Conservation (phyloP, 2,329 filamentous ascomycete genomes). For the Aplosporella prunicola region DNA sequence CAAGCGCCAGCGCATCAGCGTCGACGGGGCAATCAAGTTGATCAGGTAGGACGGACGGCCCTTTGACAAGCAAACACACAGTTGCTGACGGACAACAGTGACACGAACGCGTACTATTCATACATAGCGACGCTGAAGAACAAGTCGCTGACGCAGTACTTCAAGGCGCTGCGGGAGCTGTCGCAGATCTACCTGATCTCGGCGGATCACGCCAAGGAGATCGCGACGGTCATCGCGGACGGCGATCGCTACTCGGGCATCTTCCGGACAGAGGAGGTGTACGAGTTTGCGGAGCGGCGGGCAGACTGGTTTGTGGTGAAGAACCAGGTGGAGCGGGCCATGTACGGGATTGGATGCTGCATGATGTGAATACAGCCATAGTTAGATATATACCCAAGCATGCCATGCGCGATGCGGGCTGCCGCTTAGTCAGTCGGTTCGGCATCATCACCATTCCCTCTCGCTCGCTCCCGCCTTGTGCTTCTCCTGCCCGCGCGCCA, state of each 20-base stretch:
- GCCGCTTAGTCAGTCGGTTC: conserved; percentile 4
- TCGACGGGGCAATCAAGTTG: conserved; percentile 79
- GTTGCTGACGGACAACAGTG: conserved; percentile 43
- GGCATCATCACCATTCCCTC: conserved; percentile 11
- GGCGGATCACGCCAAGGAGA: conserved; percentile 76
- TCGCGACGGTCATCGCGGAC: conserved; percentile 91
- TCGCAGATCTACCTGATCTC: conserved; percentile 95
- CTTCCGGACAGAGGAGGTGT: conserved; percentile 91
- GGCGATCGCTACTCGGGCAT: conserved; percentile 82
- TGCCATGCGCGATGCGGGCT: background rate
- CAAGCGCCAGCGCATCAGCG: conserved; percentile 87
- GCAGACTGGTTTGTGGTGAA: conserved; percentile 93
- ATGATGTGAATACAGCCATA: conserved; percentile 54
- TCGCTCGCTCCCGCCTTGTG: no score
- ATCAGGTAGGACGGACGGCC: conserved; percentile 49
- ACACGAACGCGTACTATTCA: conserved; percentile 88
- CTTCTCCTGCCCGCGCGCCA: no score
- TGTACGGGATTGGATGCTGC: conserved; percentile 88
- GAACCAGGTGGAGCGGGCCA: conserved; percentile 82
- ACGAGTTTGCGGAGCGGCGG: conserved; percentile 87
- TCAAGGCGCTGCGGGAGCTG: conserved; percentile 81
- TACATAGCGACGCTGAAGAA: conserved; percentile 79
- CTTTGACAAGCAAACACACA: background rate
- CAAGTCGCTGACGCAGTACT: conserved; percentile 77
- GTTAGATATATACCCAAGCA: background rate